Evolutionary conservation across 306 rosid species (phyloP), one percentile per base, ranked within the genome.

Genomic region (Hippophae tibetana): DNA sequence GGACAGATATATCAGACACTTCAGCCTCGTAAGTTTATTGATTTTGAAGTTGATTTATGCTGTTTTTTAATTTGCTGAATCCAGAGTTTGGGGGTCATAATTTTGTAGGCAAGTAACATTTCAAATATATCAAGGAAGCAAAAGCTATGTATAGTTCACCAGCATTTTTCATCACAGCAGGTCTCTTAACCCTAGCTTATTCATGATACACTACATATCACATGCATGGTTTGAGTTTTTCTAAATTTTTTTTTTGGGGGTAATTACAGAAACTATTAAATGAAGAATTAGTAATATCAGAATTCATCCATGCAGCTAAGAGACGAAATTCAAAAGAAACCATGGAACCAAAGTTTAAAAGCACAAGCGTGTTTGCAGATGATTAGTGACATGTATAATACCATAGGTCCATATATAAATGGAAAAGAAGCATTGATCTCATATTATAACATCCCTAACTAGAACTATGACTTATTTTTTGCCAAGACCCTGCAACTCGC

Each of bases 1-100:
- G 77, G 66, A 76, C 78, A 78, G 76, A 75, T 84, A 84, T 47
- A 75, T 79, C 84, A 71, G 78, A 68, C 79, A 75, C 68, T 84
- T 68, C 69, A 76, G 78, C 70, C 90, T 84, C 14, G 90, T 84
- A 63, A n/a, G 86, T 73, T 47, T 62, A 42, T 72, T 52, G 26
- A 55, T 23, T 57, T 26, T 68, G 42, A 57, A 57, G 14, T 42
- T 59, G 9, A 4, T n/a, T 52, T 27, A 13, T 40, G 43, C 38
- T 2, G 13, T 14, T 54, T 54, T 38, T 7, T 12, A 8, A 44
- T 31, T 62, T 43, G 18, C 5, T 57, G 13, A 46, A 38, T 26
- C 50, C 44, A 42, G 53, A 58, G 7, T 23, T 13, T 31, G 3
- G 38, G 38, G 38, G 38, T 2, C 38, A 31, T 31, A 4, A 18